Percentiles rank a stretch among this genome's conserved stretches.
Conservation (phyloP, 306 rosid species). For the Castanea crenata region DNA sequence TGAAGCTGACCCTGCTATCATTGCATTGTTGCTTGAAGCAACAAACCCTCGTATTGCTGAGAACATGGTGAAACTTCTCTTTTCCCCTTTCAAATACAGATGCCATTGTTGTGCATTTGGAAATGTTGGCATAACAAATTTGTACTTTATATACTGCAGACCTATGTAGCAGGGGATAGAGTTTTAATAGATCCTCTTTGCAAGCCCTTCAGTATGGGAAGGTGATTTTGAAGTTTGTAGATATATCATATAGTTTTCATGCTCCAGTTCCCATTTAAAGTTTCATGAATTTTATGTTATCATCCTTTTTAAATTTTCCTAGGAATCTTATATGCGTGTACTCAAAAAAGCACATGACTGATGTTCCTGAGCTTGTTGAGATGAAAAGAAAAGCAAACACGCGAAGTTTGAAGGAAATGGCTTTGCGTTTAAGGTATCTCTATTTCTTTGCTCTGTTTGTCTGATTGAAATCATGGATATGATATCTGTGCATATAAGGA, state of each 20-base stretch:
- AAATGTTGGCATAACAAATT: constrained; percentile 36
- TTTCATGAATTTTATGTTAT: background rate
- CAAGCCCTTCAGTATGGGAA: constrained; percentile 99
- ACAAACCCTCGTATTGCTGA: constrained; percentile 69
- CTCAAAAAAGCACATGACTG: constrained; percentile 94
- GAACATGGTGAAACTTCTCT: constrained; percentile 56
- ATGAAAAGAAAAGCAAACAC: constrained; percentile 87
- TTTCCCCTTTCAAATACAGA: background rate
- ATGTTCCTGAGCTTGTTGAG: constrained; percentile 79
- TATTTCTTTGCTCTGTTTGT: constrained; percentile 17
- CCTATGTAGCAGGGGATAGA: constrained; percentile 93
- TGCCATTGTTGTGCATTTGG: constrained; percentile 13
- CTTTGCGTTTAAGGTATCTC: constrained; percentile 74
- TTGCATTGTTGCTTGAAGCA: constrained; percentile 82
- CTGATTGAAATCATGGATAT: constrained; percentile 16
- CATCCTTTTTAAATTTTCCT: constrained; percentile 8
- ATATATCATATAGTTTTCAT: constrained; percentile 16
- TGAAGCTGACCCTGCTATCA: constrained; percentile 98
- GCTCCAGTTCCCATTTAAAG: background rate
- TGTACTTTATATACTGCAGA: constrained; percentile 49
- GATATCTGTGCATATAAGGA: background rate
- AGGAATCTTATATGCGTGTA: constrained; percentile 98
- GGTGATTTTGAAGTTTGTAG: constrained; percentile 46
- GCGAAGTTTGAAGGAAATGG: constrained; percentile 94
- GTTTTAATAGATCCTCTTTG: constrained; percentile 87